Percentiles rank a stretch among this genome's conserved stretches.
phyloP scores from a whole-genome alignment of 352 stramenopile genomes.

The Globisporangium spiculum region DNA sequence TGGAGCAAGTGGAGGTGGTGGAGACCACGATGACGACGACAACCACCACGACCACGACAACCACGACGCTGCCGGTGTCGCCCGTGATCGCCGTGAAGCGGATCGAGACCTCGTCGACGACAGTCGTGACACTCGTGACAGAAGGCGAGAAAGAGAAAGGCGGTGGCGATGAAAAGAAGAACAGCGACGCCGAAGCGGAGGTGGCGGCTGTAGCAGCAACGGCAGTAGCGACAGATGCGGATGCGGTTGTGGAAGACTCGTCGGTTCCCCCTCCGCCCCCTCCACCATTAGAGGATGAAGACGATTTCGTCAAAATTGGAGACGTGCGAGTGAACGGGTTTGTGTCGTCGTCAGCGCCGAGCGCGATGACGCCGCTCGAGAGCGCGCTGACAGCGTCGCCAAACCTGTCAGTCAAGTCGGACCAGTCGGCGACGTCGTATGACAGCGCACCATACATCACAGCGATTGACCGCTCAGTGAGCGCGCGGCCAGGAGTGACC shows the following conservation, averaged over 20 bases:
- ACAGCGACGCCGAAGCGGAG: background rate
- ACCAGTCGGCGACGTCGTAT: conserved; percentile 40
- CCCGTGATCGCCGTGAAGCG: conserved; percentile 14
- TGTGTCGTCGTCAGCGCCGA: conserved; percentile 33
- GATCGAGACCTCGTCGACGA: background rate
- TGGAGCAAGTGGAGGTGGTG: background rate
- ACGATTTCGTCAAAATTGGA: background rate
- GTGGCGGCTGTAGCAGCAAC: background rate
- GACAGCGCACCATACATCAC: conserved; percentile 43
- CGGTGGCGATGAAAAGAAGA: background rate
- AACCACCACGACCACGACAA: background rate
- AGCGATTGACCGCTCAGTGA: conserved; percentile 34
- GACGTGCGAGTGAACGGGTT: conserved; percentile 22
- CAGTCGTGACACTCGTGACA: background rate
- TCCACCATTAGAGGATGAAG: conserved; percentile 5
- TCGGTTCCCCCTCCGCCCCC: conserved; percentile 7
- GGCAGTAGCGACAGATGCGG: background rate
- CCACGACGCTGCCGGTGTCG: conserved; percentile 10
- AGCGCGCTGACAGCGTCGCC: conserved; percentile 28
- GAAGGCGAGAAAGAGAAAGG: background rate
- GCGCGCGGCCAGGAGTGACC: conserved; percentile 28
- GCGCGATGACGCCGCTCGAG: conserved; percentile 33
- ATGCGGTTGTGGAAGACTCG: background rate
- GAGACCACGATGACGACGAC: conserved; percentile 2
- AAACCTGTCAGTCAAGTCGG: conserved; percentile 25